Evolutionary conservation across 176 grass and related monocot genomes (phyloP).

Genomic region (Phoenix dactylifera): DNA sequence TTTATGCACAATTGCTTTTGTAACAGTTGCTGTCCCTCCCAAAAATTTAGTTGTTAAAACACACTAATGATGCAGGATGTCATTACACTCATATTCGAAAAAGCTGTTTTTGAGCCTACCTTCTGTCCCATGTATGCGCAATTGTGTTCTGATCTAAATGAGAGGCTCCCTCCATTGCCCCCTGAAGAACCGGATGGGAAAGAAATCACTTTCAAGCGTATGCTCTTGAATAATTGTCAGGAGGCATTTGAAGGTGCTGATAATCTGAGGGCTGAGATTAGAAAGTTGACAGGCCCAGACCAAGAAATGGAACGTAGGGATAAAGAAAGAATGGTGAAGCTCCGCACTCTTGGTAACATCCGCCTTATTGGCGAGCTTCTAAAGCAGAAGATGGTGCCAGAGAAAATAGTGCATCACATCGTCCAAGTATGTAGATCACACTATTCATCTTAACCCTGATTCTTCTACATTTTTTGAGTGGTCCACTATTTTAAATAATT

Average conservation of each 20-base stretch:
- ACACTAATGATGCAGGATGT: background rate
- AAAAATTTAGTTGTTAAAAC: no score
- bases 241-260: slow-evolving; percentile 13
- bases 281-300: background rate
- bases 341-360: slow-evolving; percentile 8
- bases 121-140: slow-evolving; percentile 10
- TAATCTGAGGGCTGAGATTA: background rate
- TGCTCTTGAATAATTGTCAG: slow-evolving; percentile 7
- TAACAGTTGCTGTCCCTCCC: no score
- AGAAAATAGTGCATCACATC: slow-evolving; percentile 13
- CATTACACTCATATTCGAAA: background rate
- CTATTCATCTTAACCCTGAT: no score
- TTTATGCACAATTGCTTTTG: no score
- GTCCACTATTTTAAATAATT: no score
- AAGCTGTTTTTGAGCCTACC: slow-evolving; percentile 4
- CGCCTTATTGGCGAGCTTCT: slow-evolving; percentile 11
- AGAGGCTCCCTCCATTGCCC: background rate
- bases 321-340: slow-evolving; percentile 13
- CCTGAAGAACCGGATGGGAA: background rate
- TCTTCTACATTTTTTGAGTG: no score
- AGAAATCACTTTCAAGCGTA: slow-evolving; percentile 8
- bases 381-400: slow-evolving; percentile 9
- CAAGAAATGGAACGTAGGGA: background rate
- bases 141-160: slow-evolving; percentile 2
- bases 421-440: background rate